Evolutionary conservation across 176 grass and related monocot species (phyloP).

Genomic region (Luzula sylvatica): DNA sequence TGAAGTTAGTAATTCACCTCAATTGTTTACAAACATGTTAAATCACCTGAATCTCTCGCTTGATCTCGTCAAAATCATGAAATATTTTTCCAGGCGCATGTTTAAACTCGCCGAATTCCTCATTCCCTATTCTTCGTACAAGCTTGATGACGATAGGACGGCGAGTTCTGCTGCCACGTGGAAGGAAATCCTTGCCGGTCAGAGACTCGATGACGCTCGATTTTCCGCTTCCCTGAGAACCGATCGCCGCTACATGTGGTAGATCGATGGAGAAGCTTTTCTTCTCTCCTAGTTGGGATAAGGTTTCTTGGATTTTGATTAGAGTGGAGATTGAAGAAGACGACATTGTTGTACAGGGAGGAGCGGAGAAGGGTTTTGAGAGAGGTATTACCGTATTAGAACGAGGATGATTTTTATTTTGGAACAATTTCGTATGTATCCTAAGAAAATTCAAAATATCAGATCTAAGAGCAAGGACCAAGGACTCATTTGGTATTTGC

Average conservation of each 20-base stretch:
- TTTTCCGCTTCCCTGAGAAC: constrained; percentile 92
- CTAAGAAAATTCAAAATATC: too few relatives aligned
- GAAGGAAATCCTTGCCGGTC: constrained; percentile 80
- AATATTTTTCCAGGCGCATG: constrained; percentile 56
- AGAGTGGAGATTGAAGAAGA: background rate
- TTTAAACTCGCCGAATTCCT: constrained; percentile 92
- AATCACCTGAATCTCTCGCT: constrained; percentile 74
- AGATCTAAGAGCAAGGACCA: too few relatives aligned
- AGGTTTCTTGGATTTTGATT: constrained; percentile 18
- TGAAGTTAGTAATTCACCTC: too few relatives aligned
- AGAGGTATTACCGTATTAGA: too few relatives aligned
- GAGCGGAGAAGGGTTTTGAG: constrained; percentile 21
- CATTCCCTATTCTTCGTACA: constrained; percentile 38
- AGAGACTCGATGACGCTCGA: constrained; percentile 91
- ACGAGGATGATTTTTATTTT: too few relatives aligned
- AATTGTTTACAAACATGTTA: background rate
- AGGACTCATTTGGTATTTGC: too few relatives aligned
- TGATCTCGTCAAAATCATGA: constrained; percentile 63
- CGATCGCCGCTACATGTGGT: constrained; percentile 72
- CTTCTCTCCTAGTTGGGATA: constrained; percentile 51
- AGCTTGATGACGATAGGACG: constrained; percentile 82
- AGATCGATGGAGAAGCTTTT: constrained; percentile 42
- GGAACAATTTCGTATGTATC: too few relatives aligned
- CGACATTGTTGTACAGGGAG: background rate
- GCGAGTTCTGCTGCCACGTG: constrained; percentile 79